These are phyloP conservation scores for Oryza nivara DNA, from an alignment of 176 grass and related monocot genomes.

Conservation along the genomic window DNA sequence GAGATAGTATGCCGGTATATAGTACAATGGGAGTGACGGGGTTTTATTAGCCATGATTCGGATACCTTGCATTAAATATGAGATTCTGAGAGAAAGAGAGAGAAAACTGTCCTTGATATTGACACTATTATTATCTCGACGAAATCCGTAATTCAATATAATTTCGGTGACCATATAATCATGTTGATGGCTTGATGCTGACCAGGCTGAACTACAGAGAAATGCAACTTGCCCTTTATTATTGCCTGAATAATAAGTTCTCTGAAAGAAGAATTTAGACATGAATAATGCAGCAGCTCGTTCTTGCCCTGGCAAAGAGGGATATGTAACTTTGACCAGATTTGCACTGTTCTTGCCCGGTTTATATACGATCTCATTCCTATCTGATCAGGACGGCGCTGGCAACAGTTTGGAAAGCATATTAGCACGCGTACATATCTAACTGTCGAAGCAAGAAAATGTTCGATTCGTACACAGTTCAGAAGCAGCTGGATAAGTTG, in stretches of 20 bases:
- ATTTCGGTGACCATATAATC: not conserved
- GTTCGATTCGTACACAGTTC: not conserved
- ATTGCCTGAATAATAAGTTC: not conserved
- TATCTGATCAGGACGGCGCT: not conserved
- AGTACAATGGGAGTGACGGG: not conserved
- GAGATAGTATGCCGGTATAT: not conserved
- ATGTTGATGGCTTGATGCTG: not conserved
- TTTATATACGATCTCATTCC: not conserved
- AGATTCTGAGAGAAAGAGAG: not conserved
- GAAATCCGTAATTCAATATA: not conserved
- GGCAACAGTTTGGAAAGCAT: slow-evolving; percentile 9
- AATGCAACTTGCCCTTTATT: not conserved
- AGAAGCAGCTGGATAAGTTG: not conserved
- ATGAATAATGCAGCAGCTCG: not conserved
- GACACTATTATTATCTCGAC: not conserved
- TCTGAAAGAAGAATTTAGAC: too few relatives aligned
- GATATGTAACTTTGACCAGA: not conserved
- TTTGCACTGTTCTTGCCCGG: not conserved
- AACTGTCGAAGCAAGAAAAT: not conserved
- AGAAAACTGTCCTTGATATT: not conserved
- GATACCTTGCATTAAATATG: not conserved
- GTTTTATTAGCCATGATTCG: not conserved
- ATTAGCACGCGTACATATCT: not conserved
- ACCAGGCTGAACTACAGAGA: not conserved
- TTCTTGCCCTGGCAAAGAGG: slow-evolving; percentile 9